Evolutionary conservation across 2,329 filamentous ascomycete genomes (phyloP), one percentile per base, ranked within the genome.

Genomic region (Didymella lethalis): DNA sequence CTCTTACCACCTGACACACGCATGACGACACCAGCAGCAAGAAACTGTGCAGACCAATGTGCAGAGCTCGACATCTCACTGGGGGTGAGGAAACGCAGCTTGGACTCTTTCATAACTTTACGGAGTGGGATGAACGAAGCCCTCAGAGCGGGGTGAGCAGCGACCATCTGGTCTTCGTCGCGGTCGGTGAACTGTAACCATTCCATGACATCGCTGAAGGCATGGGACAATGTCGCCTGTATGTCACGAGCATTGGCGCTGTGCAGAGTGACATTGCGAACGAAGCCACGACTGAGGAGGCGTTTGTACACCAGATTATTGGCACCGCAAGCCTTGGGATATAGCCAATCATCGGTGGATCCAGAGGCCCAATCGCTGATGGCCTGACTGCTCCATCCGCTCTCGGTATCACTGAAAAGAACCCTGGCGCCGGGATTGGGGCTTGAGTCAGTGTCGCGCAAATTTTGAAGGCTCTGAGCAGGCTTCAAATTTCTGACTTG

Each of bases 71-170:
- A 78, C 86, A 93, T 90, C 73, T 93, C 91, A 1, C 86, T 81
- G 1, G 86, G 87, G 6, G 84, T 85, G 11, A 93, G 81, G 66
- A 93, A 93, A 1, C 87, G 86, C 7, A 94, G 82, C 26, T 87
- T 85, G 0, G 88, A 88, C 57, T 92, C 89, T 69, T 90, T 92
- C 71, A 90, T 86, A 2, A 92, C 80, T 73, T 93, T 93, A 49
- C 90, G 86, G 18, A 94, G 80, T 5, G 91, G 91, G n/a, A 93
- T 84, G 84, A 90, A 92, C 0, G 85, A 77, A 43, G 89, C 87
- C 53, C 85, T 83, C 18, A 93, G 80, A 6, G 88, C 90, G 20
- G 88, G 78, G 36, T 69, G 67, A 0, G 66, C 49, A 32, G 57
- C 55, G n/a, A 73, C 57, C 43, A 65, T 65, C 7, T 64, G 64